phyloP scores from a whole-genome alignment of 2,329 filamentous ascomycete genomes.

The Sclerotinia trifoliorum region DNA sequence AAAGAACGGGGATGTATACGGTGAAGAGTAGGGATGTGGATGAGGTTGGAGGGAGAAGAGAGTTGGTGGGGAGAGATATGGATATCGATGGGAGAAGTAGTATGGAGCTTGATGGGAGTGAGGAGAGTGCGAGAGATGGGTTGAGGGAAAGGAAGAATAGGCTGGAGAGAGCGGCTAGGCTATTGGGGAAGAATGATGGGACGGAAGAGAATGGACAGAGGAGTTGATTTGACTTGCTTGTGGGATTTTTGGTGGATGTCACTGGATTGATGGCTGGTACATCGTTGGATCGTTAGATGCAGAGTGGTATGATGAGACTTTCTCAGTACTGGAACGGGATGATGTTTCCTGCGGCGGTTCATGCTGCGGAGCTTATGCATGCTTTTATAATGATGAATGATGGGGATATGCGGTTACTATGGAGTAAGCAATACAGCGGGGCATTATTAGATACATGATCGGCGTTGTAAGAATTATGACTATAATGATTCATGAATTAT shows the following conservation, averaged over 20 bases:
- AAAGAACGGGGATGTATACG: slow-evolving; percentile 21
- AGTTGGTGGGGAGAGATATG: background rate
- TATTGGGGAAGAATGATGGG: slow-evolving; percentile 8
- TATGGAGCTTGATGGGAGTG: slow-evolving; percentile 10
- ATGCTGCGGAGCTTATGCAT: no score
- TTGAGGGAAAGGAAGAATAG: background rate
- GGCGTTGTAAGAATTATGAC: no score
- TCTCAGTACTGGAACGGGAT: no score
- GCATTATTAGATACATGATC: no score
- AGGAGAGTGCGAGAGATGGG: background rate
- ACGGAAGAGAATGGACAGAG: background rate
- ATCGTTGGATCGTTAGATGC: background rate
- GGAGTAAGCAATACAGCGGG: no score
- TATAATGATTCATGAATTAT: no score
- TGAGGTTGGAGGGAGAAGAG: background rate
- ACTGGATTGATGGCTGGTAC: background rate
- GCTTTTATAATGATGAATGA: no score
- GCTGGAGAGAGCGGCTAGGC: slow-evolving; percentile 8
- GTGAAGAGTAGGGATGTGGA: slow-evolving; percentile 10
- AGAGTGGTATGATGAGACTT: no score
- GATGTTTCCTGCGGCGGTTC: no score
- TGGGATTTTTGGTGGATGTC: background rate
- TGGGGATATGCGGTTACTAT: no score
- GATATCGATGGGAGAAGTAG: background rate
- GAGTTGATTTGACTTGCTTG: background rate